These are phyloP conservation scores for Sisymbrium irio DNA, from an alignment of 345 rosid genomes.

Conservation along the genomic window DNA sequence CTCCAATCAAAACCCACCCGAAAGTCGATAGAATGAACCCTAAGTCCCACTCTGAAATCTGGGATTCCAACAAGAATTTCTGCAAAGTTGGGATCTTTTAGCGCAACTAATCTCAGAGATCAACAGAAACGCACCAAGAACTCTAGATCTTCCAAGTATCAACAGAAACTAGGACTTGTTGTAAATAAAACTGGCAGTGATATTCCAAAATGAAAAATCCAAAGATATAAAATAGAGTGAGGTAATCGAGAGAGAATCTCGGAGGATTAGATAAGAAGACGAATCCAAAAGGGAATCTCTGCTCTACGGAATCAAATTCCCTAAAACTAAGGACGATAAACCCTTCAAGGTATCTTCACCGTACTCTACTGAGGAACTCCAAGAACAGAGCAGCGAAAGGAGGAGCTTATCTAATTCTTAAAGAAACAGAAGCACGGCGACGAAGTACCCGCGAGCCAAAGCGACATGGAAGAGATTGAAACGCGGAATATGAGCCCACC, in stretches of 20 bases:
- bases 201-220: neutral
- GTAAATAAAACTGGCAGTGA: neutral
- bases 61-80: conserved; percentile 31
- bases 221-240: conserved; percentile 26
- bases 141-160: conserved; percentile 27
- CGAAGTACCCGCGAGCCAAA: conserved; percentile 9
- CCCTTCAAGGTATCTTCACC: neutral
- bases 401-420: conserved; percentile 35
- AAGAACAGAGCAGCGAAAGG: conserved; percentile 33
- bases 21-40: conserved; percentile 16
- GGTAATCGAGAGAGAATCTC: conserved; percentile 29
- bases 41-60: conserved; percentile 24
- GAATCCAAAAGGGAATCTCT: conserved; percentile 47
- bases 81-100: conserved; percentile 17
- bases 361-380: conserved; percentile 26
- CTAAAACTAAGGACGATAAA: conserved; percentile 12
- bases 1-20: conserved; percentile 3
- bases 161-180: conserved; percentile 1
- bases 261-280: neutral
- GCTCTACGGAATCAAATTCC: conserved; percentile 46
- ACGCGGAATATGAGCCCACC: conserved; percentile 16
- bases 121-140: conserved; percentile 18
- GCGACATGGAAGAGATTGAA: conserved; percentile 37
- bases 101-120: conserved; percentile 37
- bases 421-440: conserved; percentile 28